Base-by-base conservation (phyloP, 164 flowering plant species). In the Magnolia officinalis region DNA sequence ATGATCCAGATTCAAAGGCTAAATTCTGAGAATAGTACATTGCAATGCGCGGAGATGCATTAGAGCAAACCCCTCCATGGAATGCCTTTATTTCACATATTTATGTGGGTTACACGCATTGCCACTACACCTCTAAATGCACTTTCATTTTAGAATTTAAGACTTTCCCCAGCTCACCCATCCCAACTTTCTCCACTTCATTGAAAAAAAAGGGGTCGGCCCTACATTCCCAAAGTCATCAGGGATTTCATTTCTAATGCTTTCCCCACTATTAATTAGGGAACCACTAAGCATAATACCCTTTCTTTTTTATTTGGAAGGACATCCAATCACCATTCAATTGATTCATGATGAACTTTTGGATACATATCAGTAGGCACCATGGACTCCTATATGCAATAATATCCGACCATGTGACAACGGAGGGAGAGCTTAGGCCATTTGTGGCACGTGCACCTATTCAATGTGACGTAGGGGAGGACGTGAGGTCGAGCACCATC, bases 21-120 rank as follows among this genome's bases (percentile, higher is more conserved):
- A 19, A 26, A 21, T 24, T 8, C 13, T 8, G 16, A 23, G 68
- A 65, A 29, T 23, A 23, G 29, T 9, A 65, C 29, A 6, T 29
- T 23, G 29, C 9, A 63, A 21, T 63, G 65, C 16, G 68, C 21
- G 29, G 68, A 65, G 68, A 37, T 37, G 45, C 45, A 26, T 26
- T 26, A 26, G 29, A 26, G 29, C 29, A 1, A 26, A 26, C 29
- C 29, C 26, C 0, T 37, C 45, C 45, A 37, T 37, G 45, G 45
- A 37, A 37, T 37, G 45, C 6, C 45, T 37, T 37, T 37, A 37
- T 37, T 37, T 37, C 45, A 37, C 6, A 10, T 14, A 65, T 20
- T 63, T 63, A 21, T 68, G 49, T 68, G 71, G 71, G 50, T 26
- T 68, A 68, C 71, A 68, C 71, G 71, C 71, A 68, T 68, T 29